Conservation (phyloP, 495 filamentous ascomycete species). For the Podospora fimiseda region DNA sequence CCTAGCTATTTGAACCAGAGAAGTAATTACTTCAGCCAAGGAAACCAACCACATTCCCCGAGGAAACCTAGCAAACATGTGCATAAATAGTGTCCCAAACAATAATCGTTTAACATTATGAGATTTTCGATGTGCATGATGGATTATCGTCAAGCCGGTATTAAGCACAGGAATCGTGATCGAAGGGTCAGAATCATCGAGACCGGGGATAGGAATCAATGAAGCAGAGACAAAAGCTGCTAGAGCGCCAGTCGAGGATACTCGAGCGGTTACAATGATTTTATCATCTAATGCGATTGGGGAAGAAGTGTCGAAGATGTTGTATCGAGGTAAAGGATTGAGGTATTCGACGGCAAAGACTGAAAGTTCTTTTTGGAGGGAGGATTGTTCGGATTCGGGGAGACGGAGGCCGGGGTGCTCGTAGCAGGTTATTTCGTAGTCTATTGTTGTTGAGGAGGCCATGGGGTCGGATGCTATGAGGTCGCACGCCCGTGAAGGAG, state of each 20-base stretch:
- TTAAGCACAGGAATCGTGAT: slow-evolving; percentile 2
- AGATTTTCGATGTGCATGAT: slow-evolving; percentile 1
- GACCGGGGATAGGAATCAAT: neutral
- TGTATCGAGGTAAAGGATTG: neutral
- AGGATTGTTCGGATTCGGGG: neutral
- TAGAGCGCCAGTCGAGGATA: neutral
- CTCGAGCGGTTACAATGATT: slow-evolving; percentile 1
- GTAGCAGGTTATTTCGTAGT: neutral
- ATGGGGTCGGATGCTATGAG: too few relatives aligned
- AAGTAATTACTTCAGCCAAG: slow-evolving; percentile 7
- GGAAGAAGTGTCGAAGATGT: slow-evolving; percentile 2
- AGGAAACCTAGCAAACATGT: neutral
- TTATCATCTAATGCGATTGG: slow-evolving; percentile 2
- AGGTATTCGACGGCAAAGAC: neutral
- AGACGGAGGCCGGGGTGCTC: neutral
- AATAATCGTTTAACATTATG: neutral
- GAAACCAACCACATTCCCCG: slow-evolving; percentile 1
- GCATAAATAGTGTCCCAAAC: slow-evolving; percentile 1
- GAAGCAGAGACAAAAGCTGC: slow-evolving; percentile 1
- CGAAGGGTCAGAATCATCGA: neutral
- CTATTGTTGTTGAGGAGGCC: too few relatives aligned
- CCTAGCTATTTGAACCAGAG: slow-evolving; percentile 2
- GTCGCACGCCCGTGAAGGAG: too few relatives aligned
- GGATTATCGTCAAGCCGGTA: slow-evolving; percentile 1
- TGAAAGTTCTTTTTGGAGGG: neutral